phyloP scores from a whole-genome alignment of 306 rosid species.

The Spatholobus suberectus region DNA sequence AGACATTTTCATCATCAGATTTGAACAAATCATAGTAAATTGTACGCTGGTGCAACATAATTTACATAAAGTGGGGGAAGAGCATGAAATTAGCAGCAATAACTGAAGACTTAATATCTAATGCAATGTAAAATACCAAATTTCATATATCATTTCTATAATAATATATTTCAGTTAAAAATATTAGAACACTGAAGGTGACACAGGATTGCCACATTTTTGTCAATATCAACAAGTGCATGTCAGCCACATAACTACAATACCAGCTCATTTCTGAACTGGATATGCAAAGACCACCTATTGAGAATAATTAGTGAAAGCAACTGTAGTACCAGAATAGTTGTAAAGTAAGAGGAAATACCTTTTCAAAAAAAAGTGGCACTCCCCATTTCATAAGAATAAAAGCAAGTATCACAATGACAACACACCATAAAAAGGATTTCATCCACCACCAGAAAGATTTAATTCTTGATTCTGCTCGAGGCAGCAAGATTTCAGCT shows the following conservation, averaged over 20 bases:
- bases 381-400: slow-evolving; percentile 70
- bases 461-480: slow-evolving; percentile 42
- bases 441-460: slow-evolving; percentile 67
- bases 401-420: slow-evolving; percentile 44
- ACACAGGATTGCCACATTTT: not conserved
- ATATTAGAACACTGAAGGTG: not conserved
- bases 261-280: not conserved
- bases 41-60: not conserved
- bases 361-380: slow-evolving; percentile 77
- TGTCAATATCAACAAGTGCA: not conserved
- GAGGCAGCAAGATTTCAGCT: slow-evolving; percentile 52
- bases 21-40: not conserved
- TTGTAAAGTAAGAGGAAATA: slow-evolving; percentile 39
- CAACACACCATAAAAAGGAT: slow-evolving; percentile 55
- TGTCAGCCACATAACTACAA: not conserved
- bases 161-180: not conserved
- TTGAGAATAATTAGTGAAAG: not conserved
- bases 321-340: not conserved
- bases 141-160: not conserved
- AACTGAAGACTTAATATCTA: not conserved
- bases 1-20: not conserved
- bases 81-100: slow-evolving; percentile 3
- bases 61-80: not conserved
- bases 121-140: slow-evolving; percentile 6
- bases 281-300: not conserved